These are phyloP conservation scores for Fonsecaea erecta DNA, from an alignment of 2,329 filamentous ascomycete species.

Conservation along the genomic window DNA sequence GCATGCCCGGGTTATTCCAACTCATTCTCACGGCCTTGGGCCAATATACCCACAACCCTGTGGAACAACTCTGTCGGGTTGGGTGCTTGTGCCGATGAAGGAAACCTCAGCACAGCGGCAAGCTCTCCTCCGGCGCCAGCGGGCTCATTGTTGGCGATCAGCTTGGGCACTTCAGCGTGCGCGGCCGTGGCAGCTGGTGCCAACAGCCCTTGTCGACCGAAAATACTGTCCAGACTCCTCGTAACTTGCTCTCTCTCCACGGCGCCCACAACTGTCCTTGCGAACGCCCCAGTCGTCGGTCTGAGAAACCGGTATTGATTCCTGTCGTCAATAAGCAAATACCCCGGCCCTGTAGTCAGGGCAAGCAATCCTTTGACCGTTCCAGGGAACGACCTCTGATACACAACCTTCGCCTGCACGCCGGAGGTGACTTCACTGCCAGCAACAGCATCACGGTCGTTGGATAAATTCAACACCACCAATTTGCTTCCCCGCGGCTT, in stretches of 20 bases:
- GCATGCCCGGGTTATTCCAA: neutral
- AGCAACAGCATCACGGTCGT: neutral
- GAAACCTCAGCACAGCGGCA: conserved; percentile 28
- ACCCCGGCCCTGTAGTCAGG: conserved; percentile 24
- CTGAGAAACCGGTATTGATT: conserved; percentile 15
- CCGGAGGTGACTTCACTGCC: neutral
- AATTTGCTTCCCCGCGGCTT: conserved; percentile 17
- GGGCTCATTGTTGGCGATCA: neutral
- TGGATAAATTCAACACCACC: conserved; percentile 16
- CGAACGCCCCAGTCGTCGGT: neutral
- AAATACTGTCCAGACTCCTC: conserved; percentile 31
- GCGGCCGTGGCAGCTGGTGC: neutral
- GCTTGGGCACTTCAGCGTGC: neutral
- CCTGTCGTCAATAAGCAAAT: conserved; percentile 30
- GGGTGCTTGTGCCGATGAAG: conserved; percentile 27
- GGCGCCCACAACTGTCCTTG: neutral
- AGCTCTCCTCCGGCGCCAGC: conserved; percentile 11
- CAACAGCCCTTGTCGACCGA: conserved; percentile 12
- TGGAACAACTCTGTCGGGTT: conserved; percentile 33
- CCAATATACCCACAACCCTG: conserved; percentile 26
- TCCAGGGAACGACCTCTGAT: conserved; percentile 20
- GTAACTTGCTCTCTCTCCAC: conserved; percentile 22
- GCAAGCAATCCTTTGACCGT: conserved; percentile 26
- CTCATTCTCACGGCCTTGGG: neutral
- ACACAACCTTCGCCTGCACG: conserved; percentile 17